Evolutionary conservation across 2,329 filamentous ascomycete species (phyloP).

Genomic region (Ascochyta lentis): DNA sequence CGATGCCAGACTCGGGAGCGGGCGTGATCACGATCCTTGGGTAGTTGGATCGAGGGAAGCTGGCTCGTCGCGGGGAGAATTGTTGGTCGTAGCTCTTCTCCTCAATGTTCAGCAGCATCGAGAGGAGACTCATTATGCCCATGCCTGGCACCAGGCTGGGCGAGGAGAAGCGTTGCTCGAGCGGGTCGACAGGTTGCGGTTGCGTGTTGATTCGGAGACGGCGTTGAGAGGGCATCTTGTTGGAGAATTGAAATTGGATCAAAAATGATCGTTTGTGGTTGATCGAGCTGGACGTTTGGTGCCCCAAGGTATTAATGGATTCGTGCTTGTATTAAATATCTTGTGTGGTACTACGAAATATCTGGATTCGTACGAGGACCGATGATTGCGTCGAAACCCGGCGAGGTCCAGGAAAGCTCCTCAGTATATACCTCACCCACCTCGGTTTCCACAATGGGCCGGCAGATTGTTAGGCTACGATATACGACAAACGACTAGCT

Average conservation of each 20-base stretch:
- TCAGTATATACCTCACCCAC: slow-evolving; percentile 18
- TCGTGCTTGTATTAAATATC: not conserved
- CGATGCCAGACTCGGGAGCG: slow-evolving; percentile 7
- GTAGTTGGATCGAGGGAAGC: slow-evolving; percentile 17
- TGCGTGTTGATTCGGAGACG: slow-evolving; percentile 14
- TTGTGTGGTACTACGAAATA: not conserved
- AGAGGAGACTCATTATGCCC: slow-evolving; percentile 18
- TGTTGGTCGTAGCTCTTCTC: slow-evolving; percentile 20
- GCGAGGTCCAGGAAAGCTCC: not conserved
- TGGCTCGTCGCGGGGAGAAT: slow-evolving; percentile 13
- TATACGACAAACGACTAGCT: slow-evolving; percentile 10
- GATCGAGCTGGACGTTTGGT: not conserved
- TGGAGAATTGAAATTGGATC: not conserved
- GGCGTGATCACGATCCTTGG: slow-evolving; percentile 13
- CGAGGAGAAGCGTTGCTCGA: slow-evolving; percentile 19
- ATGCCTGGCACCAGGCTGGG: slow-evolving; percentile 16
- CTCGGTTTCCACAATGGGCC: slow-evolving; percentile 15
- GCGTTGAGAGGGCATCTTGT: slow-evolving; percentile 10
- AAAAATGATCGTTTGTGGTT: too few relatives aligned
- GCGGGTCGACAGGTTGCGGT: slow-evolving; percentile 6
- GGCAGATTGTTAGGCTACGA: slow-evolving; percentile 2
- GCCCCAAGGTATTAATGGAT: not conserved
- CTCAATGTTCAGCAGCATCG: slow-evolving; percentile 17
- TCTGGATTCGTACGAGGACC: slow-evolving; percentile 5
- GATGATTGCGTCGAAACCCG: not conserved